Evolutionary conservation across 768 basidiomycete species (phyloP).

Genomic region (Boletus vermiculosoides): DNA sequence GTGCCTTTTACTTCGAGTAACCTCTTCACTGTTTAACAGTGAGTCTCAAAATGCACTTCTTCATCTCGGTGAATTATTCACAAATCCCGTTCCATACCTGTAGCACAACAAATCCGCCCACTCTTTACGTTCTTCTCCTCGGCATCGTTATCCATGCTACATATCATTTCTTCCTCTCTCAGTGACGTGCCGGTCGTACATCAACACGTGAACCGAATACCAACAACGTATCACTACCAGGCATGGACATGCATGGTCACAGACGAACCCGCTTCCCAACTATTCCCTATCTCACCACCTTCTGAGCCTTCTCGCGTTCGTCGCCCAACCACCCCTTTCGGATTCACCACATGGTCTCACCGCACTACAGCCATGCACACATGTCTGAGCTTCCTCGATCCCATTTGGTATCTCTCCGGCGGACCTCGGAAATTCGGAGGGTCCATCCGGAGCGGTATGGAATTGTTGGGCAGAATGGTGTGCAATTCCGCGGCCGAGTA

Average conservation of each 20-base stretch:
- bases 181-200: constrained; percentile 42
- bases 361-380: constrained; percentile 21
- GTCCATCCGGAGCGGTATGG: constrained; percentile 62
- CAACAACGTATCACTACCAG: constrained; percentile 36
- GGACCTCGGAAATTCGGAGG: constrained; percentile 51
- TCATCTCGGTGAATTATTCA: background rate
- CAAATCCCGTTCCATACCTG: constrained; percentile 22
- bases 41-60: constrained; percentile 27
- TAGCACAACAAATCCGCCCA: constrained; percentile 54
- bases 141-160: constrained; percentile 47
- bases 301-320: constrained; percentile 64
- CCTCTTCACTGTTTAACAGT: no score
- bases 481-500: constrained; percentile 37
- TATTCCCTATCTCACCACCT: constrained; percentile 62
- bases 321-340: constrained; percentile 32
- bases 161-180: constrained; percentile 45
- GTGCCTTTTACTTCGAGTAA: no score
- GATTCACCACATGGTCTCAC: constrained; percentile 21
- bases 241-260: constrained; percentile 23
- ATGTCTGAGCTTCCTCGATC: constrained; percentile 24
- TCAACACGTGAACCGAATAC: constrained; percentile 32
- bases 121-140: constrained; percentile 57
- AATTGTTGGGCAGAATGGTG: constrained; percentile 52
- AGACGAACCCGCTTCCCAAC: constrained; percentile 41
- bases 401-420: constrained; percentile 40